Percentiles rank a stretch among this genome's conserved stretches.
Conservation (phyloP, 108 stramenopile genomes). For the Bacterosira constricta region DNA sequence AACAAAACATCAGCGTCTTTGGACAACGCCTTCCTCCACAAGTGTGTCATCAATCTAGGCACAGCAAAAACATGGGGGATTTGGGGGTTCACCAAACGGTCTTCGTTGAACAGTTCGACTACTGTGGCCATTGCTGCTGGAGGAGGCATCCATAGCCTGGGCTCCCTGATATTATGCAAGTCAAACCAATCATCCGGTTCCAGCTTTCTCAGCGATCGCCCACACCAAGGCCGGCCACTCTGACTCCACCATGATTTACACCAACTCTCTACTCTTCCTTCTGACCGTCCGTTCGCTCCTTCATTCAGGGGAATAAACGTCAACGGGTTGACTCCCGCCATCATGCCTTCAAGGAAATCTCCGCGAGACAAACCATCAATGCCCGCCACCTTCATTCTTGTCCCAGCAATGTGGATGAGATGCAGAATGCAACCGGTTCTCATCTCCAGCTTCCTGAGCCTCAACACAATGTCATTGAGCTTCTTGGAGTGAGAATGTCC, state of each 20-base stretch:
- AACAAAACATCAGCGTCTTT: constrained; percentile 29
- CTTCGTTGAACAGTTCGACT: constrained; percentile 6
- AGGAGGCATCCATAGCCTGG: constrained; percentile 14
- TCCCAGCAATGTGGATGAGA: constrained; percentile 20
- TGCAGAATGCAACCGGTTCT: not conserved
- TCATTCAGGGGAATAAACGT: constrained; percentile 4
- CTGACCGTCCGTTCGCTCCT: not conserved
- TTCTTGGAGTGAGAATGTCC: constrained; percentile 34
- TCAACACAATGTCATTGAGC: constrained; percentile 35
- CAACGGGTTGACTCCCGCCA: not conserved
- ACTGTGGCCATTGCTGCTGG: constrained; percentile 8
- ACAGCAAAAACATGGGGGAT: constrained; percentile 25
- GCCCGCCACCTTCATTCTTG: constrained; percentile 17
- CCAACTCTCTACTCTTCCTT: constrained; percentile 3
- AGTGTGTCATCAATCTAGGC: not conserved
- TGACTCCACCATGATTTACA: constrained; percentile 3
- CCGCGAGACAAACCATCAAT: constrained; percentile 40
- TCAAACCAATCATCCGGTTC: constrained; percentile 9
- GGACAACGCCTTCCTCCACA: not conserved
- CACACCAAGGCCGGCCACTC: not conserved
- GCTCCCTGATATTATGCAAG: not conserved
- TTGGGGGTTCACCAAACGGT: constrained; percentile 2
- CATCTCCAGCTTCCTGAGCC: not conserved
- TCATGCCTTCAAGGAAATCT: constrained; percentile 16
- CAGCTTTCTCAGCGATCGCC: not conserved